Base-by-base conservation (phyloP, 768 basidiomycete species). In the Mycena galopus region DNA sequence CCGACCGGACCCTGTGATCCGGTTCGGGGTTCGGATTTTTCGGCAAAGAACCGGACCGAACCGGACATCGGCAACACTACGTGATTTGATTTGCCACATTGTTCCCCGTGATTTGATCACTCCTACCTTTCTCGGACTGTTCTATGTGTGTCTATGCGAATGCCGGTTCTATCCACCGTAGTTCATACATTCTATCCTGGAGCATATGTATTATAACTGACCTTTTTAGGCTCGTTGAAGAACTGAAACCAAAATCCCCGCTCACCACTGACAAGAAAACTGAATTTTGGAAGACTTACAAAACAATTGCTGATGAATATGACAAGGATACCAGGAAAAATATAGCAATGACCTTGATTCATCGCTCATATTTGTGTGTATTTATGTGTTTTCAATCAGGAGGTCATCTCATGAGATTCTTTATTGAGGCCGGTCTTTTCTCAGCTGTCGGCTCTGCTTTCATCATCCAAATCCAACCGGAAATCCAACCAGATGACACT, bases 261-360 rank as follows among this genome's bases (percentile, higher is more conserved):
- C 55, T 23, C 23, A 56, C 55, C 23, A 56, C 55, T 56, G 55
- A 56, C 55, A 56, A 56, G 30, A 56, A 27, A 29, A 56, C 55
- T 56, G 55, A 25, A 16, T 56, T 56, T 56, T 56, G 55, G 55
- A 56, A 56, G 23, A 23, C 25, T 23, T 56, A 56, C 30, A 56
- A 27, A 32, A 32, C 55, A 27, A 25, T 56, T 56, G 55, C 55
- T 16, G 30, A 56, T 56, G 55, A 56, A 56, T 56, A 56, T 56
- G 55, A 56, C 55, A 56, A 56, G 30, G 55, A 56, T 56, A 27
- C 55, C 55, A 16, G 11, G 25, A 56, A 56, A 56, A 56, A 56
- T 56, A 56, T 56, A 23, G 4, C 55, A 56, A 12, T 56, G 55
- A 56, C 30, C 55, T 56, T 29, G 55, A 56, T 19, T 27, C 55